Base-by-base conservation (phyloP, 177 flowering plant species). In the Vitis hybrid region DNA sequence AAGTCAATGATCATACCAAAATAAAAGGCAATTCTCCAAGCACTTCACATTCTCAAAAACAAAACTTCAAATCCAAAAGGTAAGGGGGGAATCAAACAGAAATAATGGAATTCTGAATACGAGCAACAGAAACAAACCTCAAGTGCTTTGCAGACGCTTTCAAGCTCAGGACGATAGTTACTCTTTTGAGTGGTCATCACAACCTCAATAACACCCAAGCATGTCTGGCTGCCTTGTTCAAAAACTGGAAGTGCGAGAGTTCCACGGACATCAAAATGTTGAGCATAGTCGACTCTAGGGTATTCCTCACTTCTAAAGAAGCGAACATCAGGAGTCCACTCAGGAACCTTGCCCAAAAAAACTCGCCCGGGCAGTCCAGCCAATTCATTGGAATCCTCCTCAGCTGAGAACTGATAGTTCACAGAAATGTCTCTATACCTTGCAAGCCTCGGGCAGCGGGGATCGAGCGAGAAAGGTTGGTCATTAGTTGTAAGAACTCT, bases 311-410 rank as follows among this genome's bases (percentile, higher is more conserved):
- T 78, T 63, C 81, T 80, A 66, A 87, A 95, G 72, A 86, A 85
- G 12, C 83, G 80, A 64, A 93, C 99, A 84, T 93, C 89, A 15
- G 98, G 97, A 4, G 94, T 91, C 97, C 99, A 93, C 69, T 93
- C 98, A 6, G 99, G 98, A 58, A 88, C 89, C 81, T 82, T 86
- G 52, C 82, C 84, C 72, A 81, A 67, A 77, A 85, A 95, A 18
- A 95, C 99, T 51, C 94, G 80, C 5, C 97, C 90, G 0, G 98
- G 98, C 80, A 95, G 75, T 46, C 99, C 99, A 14, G 60, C 77
- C n/a, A 74, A 54, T 58, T 81, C 86, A 35, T 73, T 69, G 9
- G 88, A 81, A 65, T 81, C 81, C 75, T 82, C 85, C 55, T 90
- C 97, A 7, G 87, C 92, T 15, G 93, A 65, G 71, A 95, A 95